phyloP scores from a whole-genome alignment of 176 grass and related monocot genomes.

The Elaeis guineensis region DNA sequence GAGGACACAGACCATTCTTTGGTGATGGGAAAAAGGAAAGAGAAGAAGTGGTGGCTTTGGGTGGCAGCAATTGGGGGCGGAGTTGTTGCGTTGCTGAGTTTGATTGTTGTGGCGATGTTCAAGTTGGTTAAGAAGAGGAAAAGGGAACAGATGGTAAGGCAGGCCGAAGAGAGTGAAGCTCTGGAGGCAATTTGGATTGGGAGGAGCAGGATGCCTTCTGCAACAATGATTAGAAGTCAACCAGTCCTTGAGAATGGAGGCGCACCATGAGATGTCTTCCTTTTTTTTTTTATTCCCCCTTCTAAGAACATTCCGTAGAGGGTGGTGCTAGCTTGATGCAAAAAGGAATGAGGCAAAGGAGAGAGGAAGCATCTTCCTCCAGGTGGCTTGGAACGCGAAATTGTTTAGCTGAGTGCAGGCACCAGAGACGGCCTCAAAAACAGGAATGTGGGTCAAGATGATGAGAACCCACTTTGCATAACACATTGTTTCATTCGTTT shows the following conservation, averaged over 20 bases:
- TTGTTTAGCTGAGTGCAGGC: no score
- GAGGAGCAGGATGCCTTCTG: conserved; percentile 16
- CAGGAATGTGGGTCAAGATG: no score
- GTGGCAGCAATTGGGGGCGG: not conserved
- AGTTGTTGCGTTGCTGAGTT: conserved; percentile 4
- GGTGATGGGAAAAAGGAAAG: no score
- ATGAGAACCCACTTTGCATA: no score
- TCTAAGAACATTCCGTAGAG: no score
- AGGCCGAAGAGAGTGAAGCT: conserved; percentile 11
- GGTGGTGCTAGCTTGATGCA: no score
- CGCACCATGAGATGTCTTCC: not conserved
- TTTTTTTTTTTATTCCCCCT: no score
- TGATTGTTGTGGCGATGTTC: not conserved
- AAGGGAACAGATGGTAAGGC: conserved; percentile 11
- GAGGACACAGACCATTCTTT: not conserved
- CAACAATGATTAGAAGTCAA: conserved; percentile 7
- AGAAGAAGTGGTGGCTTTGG: not conserved
- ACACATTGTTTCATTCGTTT: no score
- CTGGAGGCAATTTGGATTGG: conserved; percentile 9
- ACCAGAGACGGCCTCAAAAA: no score
- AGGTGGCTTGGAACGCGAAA: no score
- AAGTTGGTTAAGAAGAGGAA: conserved; percentile 9
- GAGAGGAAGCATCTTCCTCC: no score
- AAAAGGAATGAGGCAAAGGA: no score
- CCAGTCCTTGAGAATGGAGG: conserved; percentile 8